Conservation (phyloP, 106 monocot species). For the Vanilla planifolia region DNA sequence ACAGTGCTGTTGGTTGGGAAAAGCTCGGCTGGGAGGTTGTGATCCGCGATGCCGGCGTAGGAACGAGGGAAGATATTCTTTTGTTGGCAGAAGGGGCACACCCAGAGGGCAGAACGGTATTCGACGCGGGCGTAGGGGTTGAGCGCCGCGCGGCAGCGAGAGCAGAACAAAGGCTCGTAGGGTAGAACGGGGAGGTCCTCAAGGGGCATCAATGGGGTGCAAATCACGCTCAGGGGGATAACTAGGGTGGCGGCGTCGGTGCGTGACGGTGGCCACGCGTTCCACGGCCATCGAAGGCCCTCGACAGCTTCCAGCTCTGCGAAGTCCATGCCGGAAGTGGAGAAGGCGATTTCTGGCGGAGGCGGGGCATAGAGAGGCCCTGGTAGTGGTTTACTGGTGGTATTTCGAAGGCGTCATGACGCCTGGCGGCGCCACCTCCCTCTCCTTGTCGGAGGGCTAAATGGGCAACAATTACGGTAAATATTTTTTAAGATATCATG, state of each 20-base stretch:
- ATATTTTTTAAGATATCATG: too few species aligned
- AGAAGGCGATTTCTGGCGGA: not conserved
- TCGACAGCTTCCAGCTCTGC: conserved; percentile 87
- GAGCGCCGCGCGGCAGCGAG: conserved; percentile 48
- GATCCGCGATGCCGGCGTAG: conserved; percentile 65
- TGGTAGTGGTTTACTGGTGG: too few species aligned
- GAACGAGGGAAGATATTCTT: conserved; percentile 71
- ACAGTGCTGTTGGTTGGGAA: conserved; percentile 94
- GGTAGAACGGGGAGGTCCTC: conserved; percentile 70
- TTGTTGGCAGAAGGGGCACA: conserved; percentile 68
- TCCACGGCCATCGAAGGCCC: conserved; percentile 89
- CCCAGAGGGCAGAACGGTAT: conserved; percentile 58
- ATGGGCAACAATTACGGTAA: too few species aligned
- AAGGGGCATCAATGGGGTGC: conserved; percentile 53
- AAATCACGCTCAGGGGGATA: conserved; percentile 72
- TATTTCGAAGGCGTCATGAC: too few species aligned
- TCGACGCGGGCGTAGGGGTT: conserved; percentile 92
- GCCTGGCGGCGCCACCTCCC: too few species aligned
- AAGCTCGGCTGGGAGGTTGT: conserved; percentile 95
- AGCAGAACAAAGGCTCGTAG: conserved; percentile 79
- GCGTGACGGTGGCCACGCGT: conserved; percentile 53
- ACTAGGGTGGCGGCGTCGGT: conserved; percentile 58
- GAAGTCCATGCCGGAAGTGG: conserved; percentile 68
- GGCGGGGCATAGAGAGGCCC: not conserved
- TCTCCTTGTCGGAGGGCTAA: too few species aligned